Conservation (phyloP, 164 flowering plant species). For the Stephania yunnanensis region DNA sequence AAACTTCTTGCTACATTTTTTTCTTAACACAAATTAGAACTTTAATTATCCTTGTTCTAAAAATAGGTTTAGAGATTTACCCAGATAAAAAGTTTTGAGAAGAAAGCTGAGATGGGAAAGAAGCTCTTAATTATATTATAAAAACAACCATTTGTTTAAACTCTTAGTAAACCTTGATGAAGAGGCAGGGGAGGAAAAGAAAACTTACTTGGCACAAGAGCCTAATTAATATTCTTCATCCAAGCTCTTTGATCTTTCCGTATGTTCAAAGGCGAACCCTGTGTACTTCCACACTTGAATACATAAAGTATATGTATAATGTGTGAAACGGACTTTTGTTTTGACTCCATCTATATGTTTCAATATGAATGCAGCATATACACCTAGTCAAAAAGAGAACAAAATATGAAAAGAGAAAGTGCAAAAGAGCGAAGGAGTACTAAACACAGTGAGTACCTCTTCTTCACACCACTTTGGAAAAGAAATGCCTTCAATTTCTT, state of each 20-base stretch:
- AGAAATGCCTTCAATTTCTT: not conserved
- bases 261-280: not conserved
- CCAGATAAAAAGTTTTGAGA: not conserved
- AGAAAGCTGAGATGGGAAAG: not conserved
- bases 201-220: not conserved
- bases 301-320: not conserved
- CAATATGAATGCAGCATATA: not conserved
- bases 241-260: not conserved
- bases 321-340: constrained; percentile 3
- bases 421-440: not conserved
- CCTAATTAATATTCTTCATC: not conserved
- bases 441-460: not conserved
- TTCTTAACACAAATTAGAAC: too few species aligned
- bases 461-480: not conserved
- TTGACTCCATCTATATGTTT: not conserved
- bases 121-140: not conserved
- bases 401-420: not conserved
- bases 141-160: not conserved
- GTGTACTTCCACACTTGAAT: not conserved
- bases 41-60: too few species aligned
- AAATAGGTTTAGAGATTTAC: not conserved
- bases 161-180: too few species aligned
- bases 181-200: too few species aligned
- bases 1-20: too few species aligned
- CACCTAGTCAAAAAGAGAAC: not conserved